A percentile compares a stretch with the other conserved stretches of the same genome.
These are phyloP conservation scores for Colletotrichum sp. DNA, from an alignment of 2,329 filamentous ascomycete genomes.

Conservation along the genomic window DNA sequence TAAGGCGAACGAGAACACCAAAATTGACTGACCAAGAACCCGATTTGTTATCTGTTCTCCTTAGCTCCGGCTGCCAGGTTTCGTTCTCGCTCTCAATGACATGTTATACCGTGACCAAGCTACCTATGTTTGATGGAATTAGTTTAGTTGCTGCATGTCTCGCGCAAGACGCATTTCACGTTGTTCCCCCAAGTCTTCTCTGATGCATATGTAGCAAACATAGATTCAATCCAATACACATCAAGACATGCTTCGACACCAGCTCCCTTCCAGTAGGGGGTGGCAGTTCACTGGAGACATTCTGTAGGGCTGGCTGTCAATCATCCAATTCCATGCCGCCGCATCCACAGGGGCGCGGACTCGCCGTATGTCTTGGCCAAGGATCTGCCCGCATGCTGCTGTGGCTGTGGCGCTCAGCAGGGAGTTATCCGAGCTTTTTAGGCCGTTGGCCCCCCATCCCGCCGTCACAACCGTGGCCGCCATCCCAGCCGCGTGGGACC, in stretches of 20 bases:
- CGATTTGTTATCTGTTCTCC: not conserved
- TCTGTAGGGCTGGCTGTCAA: not conserved
- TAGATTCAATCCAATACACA: not conserved
- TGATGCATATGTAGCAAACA: not conserved
- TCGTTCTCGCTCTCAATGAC: not conserved
- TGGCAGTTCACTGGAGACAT: not conserved
- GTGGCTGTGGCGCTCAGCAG: slow-evolving; percentile 16
- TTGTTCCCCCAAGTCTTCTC: not conserved
- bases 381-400: not conserved
- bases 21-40: too few species aligned
- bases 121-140: not conserved
- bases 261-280: not conserved
- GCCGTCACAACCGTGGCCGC: not conserved
- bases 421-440: not conserved
- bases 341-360: not conserved
- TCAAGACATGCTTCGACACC: not conserved
- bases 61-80: not conserved
- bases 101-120: too few species aligned
- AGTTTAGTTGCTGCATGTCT: not conserved
- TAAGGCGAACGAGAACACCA: not conserved
- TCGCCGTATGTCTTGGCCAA: slow-evolving; percentile 7
- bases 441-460: not conserved
- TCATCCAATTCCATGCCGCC: not conserved
- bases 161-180: not conserved
- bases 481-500: slow-evolving; percentile 15